Base-by-base conservation (phyloP, 2,329 filamentous ascomycete genomes). In the Scytalidium sp. region DNA sequence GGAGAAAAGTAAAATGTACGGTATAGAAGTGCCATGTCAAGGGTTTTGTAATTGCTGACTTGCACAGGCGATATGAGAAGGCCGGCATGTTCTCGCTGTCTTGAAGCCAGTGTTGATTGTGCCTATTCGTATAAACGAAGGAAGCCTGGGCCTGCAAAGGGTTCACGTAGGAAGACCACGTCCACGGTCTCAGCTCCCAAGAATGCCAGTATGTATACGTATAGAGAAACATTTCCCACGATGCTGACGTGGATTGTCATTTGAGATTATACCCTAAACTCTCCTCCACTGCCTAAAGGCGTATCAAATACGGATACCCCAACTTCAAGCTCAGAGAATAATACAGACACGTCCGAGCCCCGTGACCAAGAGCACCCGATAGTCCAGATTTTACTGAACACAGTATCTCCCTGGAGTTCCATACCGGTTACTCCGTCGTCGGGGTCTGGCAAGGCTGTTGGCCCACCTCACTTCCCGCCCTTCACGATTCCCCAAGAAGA, bases 51-150 rank as follows among this genome's bases (percentile, higher is more conserved):
- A 46, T 10, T 21, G n/a, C 19, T 19, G 11, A 51, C 32, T 10
- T 41, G 17, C 25, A 11, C 39, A 69, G 66, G 66, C 53, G 60
- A 68, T 47, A 52, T 58, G 49, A 54, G 56, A 42, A 59, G 61
- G 21, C 66, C 65, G 8, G 50, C 56, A 27, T 69, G 66, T 46
- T 66, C 65, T 46, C 65, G 65, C n/a, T 69, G 66, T 51, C 53
- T 56, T 2, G 64, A 67, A 51, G 58, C 49, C 7, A 56, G 57
- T 15, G 49, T 52, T 19, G 45, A 45, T 17, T 68, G 67, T 55
- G 58, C 51, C 3, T 69, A 69, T 46, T 62, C 63, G 7, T 56
- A 54, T 19, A 54, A 55, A 43, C 58, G 56, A 46, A 59, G 61
- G 23, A 68, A 61, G 47, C 66, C 66, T 3, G 67, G 67, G 3